Evolutionary conservation across 2,329 filamentous ascomycete genomes (phyloP), one percentile per base, ranked within the genome.

Genomic region (Arthroderma sp.): DNA sequence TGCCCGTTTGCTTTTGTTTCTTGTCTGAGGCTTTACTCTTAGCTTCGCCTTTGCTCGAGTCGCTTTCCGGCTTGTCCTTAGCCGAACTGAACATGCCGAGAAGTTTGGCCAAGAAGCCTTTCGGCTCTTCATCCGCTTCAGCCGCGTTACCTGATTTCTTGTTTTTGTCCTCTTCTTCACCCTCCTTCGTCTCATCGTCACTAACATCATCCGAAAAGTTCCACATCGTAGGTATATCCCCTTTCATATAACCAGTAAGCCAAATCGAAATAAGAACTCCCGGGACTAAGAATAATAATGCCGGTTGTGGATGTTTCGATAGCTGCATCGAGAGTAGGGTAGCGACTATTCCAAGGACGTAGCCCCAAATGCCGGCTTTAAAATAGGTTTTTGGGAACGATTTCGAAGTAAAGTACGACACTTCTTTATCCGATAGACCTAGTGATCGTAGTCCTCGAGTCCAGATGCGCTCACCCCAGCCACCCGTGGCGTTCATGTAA

Each of bases 231-330:
- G 68, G 70, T 2, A 89, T 51, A 57, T 96, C 87, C 2, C 86
- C 83, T 7, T 80, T 76, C 11, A 73, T 59, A 4, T 80, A 53
- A 0, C 82, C 89, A 1, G 83, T 91, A 3, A 78, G 62, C 82
- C 86, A 93, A 1, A 91, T 59, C 1, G 81, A 75, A 1, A 75
- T 70, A 4, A 95, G 66, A 0, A 96, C 86, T 0, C 84, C 82
- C 0, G 89, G 89, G 0, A 96, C 91, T 5, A 98, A 77, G 59
- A 96, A 96, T 9, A 98, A 68, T 30, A 98, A 71, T 5, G 91
- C 89, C 0, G 89, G 89, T 59, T 98, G 89, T 2, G 85, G 86
- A 50, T 86, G 86, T 39, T 82, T 74, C 56, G 79, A 91, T 6
- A 86, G 66, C 41, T 87, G 71, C 66, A 96, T 82, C 55, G 87